Conservation (phyloP, 805 yeast genomes). For the Kazachstania viticola region DNA sequence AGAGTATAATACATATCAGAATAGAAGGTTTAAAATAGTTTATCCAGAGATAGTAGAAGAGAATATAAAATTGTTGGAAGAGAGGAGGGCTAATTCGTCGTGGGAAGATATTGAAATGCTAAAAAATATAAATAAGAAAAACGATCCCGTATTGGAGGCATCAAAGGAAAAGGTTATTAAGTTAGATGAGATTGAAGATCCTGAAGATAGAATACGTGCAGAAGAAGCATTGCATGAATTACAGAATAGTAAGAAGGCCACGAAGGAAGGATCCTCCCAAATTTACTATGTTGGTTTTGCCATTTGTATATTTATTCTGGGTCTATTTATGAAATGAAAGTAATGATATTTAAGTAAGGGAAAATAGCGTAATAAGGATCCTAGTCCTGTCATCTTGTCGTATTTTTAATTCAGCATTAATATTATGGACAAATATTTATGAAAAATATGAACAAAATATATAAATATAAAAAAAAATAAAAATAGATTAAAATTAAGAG, state of each 20-base stretch:
- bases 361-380: no score
- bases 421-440: no score
- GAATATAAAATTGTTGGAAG: conserved; percentile 18
- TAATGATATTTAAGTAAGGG: no score
- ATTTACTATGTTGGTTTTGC: conserved; percentile 26
- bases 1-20: conserved; percentile 45
- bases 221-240: conserved; percentile 17
- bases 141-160: conserved; percentile 20
- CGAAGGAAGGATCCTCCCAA: conserved; percentile 5
- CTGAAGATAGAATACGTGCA: conserved; percentile 60
- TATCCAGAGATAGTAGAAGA: conserved; percentile 56
- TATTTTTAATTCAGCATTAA: no score
- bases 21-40: conserved; percentile 44
- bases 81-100: conserved; percentile 7
- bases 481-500: background rate
- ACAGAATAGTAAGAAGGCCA: conserved; percentile 4
- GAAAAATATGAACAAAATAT: no score
- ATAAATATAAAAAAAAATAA: no score
- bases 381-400: no score
- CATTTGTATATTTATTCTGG: conserved; percentile 22
- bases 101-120: conserved; percentile 3
- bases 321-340: conserved; percentile 22
- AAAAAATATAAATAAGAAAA: conserved; percentile 3
- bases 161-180: conserved; percentile 25
- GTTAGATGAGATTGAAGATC: conserved; percentile 38